Conservation (phyloP, 2,329 filamentous ascomycete genomes). For the Stachybotrys chartarum region DNA sequence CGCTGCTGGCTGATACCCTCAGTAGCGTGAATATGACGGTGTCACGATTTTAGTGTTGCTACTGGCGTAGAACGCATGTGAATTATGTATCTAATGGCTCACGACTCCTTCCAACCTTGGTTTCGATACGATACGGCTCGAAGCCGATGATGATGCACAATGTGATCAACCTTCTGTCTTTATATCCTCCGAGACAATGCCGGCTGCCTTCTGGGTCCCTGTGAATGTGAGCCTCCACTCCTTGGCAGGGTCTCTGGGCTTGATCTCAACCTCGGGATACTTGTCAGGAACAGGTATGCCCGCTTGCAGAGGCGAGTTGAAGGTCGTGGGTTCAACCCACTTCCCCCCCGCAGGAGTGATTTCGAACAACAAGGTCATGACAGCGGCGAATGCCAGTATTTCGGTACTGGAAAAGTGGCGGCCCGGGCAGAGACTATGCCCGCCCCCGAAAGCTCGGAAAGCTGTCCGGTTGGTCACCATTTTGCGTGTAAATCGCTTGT, state of each 20-base stretch:
- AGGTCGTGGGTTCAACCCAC: background rate
- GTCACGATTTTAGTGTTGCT: no score
- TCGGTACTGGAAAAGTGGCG: constrained; percentile 9
- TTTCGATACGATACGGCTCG: no score
- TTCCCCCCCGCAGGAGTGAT: background rate
- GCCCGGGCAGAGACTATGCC: constrained; percentile 8
- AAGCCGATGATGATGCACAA: no score
- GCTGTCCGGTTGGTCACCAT: background rate
- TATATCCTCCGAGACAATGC: background rate
- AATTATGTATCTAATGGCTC: no score
- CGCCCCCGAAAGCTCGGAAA: constrained; percentile 4
- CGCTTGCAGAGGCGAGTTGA: background rate
- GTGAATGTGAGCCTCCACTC: background rate
- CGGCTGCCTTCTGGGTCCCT: background rate
- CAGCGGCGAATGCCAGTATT: constrained; percentile 6
- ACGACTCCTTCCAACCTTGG: no score
- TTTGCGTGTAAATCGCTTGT: background rate
- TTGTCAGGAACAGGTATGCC: background rate
- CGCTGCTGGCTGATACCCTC: no score
- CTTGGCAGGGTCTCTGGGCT: background rate
- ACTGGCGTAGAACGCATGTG: no score
- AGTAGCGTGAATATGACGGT: no score
- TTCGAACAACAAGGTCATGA: constrained; percentile 6
- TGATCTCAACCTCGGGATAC: background rate
- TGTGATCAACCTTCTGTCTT: no score